A percentile compares a stretch with the other conserved stretches of the same genome.
Evolutionary conservation across 1,139 yeast species (phyloP).

Genomic region (Scheffersomyces quercinus): DNA sequence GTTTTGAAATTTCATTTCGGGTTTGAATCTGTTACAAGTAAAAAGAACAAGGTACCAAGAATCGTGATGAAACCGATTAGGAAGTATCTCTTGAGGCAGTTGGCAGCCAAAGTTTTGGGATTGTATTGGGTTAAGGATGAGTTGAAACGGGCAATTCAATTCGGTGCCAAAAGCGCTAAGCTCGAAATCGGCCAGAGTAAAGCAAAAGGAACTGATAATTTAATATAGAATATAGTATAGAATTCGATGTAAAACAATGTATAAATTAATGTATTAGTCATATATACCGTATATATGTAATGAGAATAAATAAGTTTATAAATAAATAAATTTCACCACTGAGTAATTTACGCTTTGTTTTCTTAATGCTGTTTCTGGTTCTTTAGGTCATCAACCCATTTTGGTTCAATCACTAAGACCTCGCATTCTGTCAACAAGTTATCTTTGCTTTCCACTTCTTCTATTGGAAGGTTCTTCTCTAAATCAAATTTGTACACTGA

Average conservation of each 20-base stretch:
- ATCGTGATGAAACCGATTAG: slow-evolving; percentile 38
- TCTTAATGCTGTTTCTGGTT: slow-evolving; percentile 4
- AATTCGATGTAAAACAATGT: background rate
- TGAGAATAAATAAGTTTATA: slow-evolving; percentile 1
- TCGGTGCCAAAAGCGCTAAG: slow-evolving; percentile 94
- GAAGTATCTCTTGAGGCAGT: slow-evolving; percentile 61
- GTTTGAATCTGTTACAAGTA: slow-evolving; percentile 31
- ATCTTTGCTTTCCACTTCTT: slow-evolving; percentile 19
- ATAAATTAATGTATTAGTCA: background rate
- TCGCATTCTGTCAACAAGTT: slow-evolving; percentile 41
- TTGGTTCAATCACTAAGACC: slow-evolving; percentile 48
- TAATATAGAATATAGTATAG: slow-evolving; percentile 8
- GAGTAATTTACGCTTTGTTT: background rate
- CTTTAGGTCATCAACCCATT: slow-evolving; percentile 43
- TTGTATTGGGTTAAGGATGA: slow-evolving; percentile 65
- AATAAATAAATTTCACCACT: background rate
- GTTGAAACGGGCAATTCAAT: slow-evolving; percentile 93
- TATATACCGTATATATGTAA: slow-evolving; percentile 1
- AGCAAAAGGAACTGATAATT: slow-evolving; percentile 59
- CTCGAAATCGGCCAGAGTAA: slow-evolving; percentile 75
- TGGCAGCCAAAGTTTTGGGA: slow-evolving; percentile 53
- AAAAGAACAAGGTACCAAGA: slow-evolving; percentile 27
- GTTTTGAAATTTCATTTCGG: slow-evolving; percentile 44
- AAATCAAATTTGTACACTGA: slow-evolving; percentile 26
- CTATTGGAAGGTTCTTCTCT: slow-evolving; percentile 11